Conservation (phyloP, 164 flowering plant genomes). For the Stephania cephalantha region DNA sequence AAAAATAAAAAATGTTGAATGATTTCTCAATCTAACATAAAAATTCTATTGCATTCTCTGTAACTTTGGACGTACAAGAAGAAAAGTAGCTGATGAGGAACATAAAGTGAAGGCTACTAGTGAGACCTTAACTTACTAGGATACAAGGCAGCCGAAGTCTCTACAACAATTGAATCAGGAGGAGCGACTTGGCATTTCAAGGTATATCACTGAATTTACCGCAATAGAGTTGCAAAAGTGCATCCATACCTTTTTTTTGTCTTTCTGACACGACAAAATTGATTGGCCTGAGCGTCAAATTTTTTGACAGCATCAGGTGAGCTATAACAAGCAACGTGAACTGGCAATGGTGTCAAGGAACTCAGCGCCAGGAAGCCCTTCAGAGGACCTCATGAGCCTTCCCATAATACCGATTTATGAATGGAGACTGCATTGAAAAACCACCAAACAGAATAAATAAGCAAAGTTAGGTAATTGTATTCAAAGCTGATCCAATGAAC, state of each 20-base stretch:
- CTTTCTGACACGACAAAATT: background rate
- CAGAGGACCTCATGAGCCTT: conserved; percentile 72
- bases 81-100: background rate
- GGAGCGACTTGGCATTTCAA: background rate
- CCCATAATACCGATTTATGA: conserved; percentile 86
- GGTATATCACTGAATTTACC: background rate
- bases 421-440: conserved; percentile 43
- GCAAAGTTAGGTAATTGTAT: background rate
- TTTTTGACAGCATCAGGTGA: background rate
- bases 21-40: conserved; percentile 1
- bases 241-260: background rate
- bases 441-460: background rate
- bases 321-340: background rate
- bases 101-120: background rate
- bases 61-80: background rate
- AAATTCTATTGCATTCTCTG: background rate
- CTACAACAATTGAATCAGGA: background rate
- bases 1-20: background rate
- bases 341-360: background rate
- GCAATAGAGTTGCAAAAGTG: background rate
- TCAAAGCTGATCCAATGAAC: background rate
- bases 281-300: background rate
- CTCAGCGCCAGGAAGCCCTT: conserved; percentile 6
- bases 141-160: background rate
- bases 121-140: background rate